A percentile compares a stretch with the other conserved stretches of the same genome.
These are phyloP conservation scores for Phytophthora agathidicida DNA, from an alignment of 352 stramenopile genomes.

Conservation along the genomic window DNA sequence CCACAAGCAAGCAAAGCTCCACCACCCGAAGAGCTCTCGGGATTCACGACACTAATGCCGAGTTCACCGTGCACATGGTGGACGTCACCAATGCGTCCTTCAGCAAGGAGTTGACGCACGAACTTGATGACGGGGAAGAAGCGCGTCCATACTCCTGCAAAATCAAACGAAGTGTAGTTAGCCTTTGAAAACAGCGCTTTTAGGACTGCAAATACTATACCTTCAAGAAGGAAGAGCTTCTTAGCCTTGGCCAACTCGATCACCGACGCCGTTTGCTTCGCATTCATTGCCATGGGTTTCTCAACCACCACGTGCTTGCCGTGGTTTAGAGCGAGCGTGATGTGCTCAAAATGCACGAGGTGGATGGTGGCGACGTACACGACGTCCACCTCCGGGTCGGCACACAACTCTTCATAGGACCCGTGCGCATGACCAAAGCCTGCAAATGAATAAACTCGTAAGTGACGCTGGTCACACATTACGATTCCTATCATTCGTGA, in stretches of 20 bases:
- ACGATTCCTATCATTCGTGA: constrained; percentile 29
- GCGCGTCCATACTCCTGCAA: constrained; percentile 82
- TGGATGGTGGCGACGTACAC: constrained; percentile 92
- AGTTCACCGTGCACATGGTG: constrained; percentile 66
- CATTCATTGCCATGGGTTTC: constrained; percentile 91
- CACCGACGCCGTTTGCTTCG: constrained; percentile 72
- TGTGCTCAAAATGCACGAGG: constrained; percentile 75
- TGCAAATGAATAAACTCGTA: constrained; percentile 9
- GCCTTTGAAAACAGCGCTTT: constrained; percentile 15
- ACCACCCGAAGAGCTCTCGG: constrained; percentile 56
- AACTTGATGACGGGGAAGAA: constrained; percentile 81
- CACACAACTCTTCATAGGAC: constrained; percentile 84
- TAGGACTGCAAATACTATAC: constrained; percentile 48
- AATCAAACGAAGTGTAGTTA: constrained; percentile 38
- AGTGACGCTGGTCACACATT: neutral
- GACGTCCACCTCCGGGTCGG: constrained; percentile 83
- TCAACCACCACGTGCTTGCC: constrained; percentile 93
- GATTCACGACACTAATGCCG: constrained; percentile 15
- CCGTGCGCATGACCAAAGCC: constrained; percentile 67
- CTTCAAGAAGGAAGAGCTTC: constrained; percentile 81
- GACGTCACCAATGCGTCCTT: constrained; percentile 63
- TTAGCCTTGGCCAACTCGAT: constrained; percentile 59
- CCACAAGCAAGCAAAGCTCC: constrained; percentile 78
- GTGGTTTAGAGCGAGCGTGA: constrained; percentile 70
- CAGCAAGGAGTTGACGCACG: constrained; percentile 55